Evolutionary conservation across 306 rosid genomes (phyloP).

Genomic region (Fragaria vesca): DNA sequence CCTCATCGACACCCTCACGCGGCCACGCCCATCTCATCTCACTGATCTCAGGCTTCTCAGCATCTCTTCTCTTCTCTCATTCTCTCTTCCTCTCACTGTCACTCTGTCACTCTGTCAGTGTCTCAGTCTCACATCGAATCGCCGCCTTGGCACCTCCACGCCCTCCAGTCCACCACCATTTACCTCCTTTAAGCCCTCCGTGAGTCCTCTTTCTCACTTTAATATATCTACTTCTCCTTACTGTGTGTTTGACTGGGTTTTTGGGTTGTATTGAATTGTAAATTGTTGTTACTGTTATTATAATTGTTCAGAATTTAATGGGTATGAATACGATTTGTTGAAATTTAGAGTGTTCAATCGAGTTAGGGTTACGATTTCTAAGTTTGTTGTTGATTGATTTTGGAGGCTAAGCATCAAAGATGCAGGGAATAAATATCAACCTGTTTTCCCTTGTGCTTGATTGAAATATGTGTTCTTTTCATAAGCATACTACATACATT

Average conservation of each 20-base stretch:
- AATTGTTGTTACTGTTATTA: not conserved
- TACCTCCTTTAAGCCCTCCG: slow-evolving; percentile 41
- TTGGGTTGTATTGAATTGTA: not conserved
- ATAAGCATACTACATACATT: not conserved
- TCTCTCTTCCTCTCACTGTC: no score
- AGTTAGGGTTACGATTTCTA: not conserved
- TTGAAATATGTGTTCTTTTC: not conserved
- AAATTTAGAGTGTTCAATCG: not conserved
- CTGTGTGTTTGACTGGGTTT: slow-evolving; percentile 12
- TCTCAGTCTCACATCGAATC: no score
- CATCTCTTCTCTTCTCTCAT: no score
- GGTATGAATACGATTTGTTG: not conserved
- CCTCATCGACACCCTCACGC: no score
- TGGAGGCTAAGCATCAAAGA: not conserved
- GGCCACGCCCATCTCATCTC: no score
- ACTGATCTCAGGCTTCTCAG: no score
- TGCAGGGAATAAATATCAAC: not conserved
- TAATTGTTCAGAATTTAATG: not conserved
- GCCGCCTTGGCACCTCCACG: no score
- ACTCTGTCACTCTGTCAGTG: no score
- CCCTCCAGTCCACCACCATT: no score
- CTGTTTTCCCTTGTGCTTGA: not conserved
- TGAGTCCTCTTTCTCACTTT: slow-evolving; percentile 26
- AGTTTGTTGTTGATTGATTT: not conserved
- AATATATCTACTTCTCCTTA: slow-evolving; percentile 35